These are phyloP conservation scores for Globisporangium cystogenes DNA, from an alignment of 352 stramenopile genomes.

Conservation along the genomic window DNA sequence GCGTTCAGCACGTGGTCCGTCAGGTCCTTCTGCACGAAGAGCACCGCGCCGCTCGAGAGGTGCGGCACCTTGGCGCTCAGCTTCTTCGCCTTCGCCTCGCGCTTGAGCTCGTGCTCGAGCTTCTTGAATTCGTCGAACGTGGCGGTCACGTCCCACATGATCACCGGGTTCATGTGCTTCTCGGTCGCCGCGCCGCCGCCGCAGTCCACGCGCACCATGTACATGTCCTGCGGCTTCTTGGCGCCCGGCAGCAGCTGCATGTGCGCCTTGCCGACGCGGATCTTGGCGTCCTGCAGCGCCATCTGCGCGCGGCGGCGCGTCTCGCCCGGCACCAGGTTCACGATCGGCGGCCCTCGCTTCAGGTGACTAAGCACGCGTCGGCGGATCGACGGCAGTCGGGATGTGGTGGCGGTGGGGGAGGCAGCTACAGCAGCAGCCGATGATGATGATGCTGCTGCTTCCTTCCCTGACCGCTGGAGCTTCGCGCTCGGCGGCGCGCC, in stretches of 20 bases:
- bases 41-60: constrained; percentile 50
- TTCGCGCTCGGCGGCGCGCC: constrained; percentile 6
- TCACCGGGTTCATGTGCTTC: constrained; percentile 81
- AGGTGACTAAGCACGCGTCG: constrained; percentile 40
- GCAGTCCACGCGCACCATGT: constrained; percentile 76
- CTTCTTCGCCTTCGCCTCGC: constrained; percentile 58
- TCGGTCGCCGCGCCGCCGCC: constrained; percentile 23
- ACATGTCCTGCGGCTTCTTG: constrained; percentile 53
- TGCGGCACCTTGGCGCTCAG: constrained; percentile 49
- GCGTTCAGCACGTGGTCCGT: constrained; percentile 63
- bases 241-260: constrained; percentile 25
- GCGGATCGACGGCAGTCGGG: constrained; percentile 20
- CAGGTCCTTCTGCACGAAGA: constrained; percentile 66
- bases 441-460: neutral
- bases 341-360: constrained; percentile 26
- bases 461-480: neutral
- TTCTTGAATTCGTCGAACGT: constrained; percentile 75
- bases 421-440: neutral
- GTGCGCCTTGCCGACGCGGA: constrained; percentile 78
- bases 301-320: constrained; percentile 49
- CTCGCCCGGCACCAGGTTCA: constrained; percentile 55
- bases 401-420: neutral
- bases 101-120: constrained; percentile 60
- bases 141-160: constrained; percentile 83
- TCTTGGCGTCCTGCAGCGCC: constrained; percentile 40